phyloP scores from a whole-genome alignment of 2,329 filamentous ascomycete species.

The Nigrograna mackinnonii region DNA sequence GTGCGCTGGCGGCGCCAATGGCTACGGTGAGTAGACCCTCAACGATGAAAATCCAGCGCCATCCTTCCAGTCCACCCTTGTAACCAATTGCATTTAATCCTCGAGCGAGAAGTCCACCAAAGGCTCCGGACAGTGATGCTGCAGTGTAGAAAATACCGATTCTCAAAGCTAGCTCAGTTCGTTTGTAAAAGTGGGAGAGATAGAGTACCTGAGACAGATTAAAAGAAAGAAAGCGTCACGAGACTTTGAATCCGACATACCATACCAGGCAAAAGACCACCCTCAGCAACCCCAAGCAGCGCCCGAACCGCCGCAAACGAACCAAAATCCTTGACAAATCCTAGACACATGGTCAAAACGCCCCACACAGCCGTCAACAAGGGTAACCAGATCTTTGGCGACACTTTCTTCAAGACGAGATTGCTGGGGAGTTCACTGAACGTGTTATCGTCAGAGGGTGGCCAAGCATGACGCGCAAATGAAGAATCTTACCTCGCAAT shows the following conservation, averaged over 20 bases:
- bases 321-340: slow-evolving; percentile 57
- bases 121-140: slow-evolving; percentile 66
- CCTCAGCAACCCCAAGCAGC: slow-evolving; percentile 66
- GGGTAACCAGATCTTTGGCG: slow-evolving; percentile 64
- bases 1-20: slow-evolving; percentile 55
- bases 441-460: too few species aligned
- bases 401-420: slow-evolving; percentile 64
- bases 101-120: slow-evolving; percentile 65
- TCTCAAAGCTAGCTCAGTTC: slow-evolving; percentile 63
- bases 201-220: slow-evolving; percentile 57
- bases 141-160: slow-evolving; percentile 72
- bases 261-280: slow-evolving; percentile 69
- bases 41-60: slow-evolving; percentile 67
- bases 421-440: slow-evolving; percentile 68
- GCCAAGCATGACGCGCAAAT: slow-evolving; percentile 1
- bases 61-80: slow-evolving; percentile 57
- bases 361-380: slow-evolving; percentile 62
- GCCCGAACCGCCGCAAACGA: slow-evolving; percentile 66
- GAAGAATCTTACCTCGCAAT: slow-evolving; percentile 54
- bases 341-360: slow-evolving; percentile 60
- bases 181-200: slow-evolving; percentile 64
- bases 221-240: slow-evolving; percentile 53
- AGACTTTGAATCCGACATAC: slow-evolving; percentile 36
- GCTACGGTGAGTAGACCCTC: slow-evolving; percentile 60
- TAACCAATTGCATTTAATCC: slow-evolving; percentile 64